These are phyloP conservation scores for Malus domestica DNA, from an alignment of 306 rosid species.

Conservation along the genomic window DNA sequence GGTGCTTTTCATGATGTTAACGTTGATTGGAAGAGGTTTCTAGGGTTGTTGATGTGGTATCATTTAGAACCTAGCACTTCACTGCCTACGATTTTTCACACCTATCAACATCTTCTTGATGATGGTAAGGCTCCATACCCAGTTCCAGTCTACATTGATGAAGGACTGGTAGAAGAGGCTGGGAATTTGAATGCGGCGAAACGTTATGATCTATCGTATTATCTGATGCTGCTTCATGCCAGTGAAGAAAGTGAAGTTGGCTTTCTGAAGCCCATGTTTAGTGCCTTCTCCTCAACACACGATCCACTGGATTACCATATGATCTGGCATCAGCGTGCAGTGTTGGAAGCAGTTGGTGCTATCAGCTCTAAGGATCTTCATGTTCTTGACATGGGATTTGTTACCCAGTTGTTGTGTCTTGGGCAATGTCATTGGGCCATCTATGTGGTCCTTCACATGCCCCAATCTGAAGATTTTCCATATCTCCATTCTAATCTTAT, in stretches of 20 bases:
- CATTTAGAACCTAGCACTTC: constrained; percentile 64
- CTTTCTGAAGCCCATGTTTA: constrained; percentile 69
- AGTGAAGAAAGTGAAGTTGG: constrained; percentile 46
- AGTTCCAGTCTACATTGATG: constrained; percentile 77
- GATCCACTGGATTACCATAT: constrained; percentile 97
- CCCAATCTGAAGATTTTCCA: constrained; percentile 67
- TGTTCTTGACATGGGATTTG: constrained; percentile 78
- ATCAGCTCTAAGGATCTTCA: constrained; percentile 78
- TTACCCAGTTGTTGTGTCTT: constrained; percentile 75
- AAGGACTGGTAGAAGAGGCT: constrained; percentile 48
- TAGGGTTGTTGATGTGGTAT: constrained; percentile 91
- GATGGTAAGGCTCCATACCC: constrained; percentile 81
- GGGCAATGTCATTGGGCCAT: constrained; percentile 97
- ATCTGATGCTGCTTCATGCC: constrained; percentile 96
- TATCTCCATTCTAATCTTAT: constrained; percentile 73
- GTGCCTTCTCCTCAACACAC: constrained; percentile 78
- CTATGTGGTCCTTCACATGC: constrained; percentile 90
- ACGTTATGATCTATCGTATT: constrained; percentile 74
- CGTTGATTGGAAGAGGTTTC: constrained; percentile 92
- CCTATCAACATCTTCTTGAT: constrained; percentile 66
- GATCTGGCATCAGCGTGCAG: constrained; percentile 92
- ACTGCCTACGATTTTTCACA: constrained; percentile 55
- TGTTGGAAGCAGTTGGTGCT: constrained; percentile 84
- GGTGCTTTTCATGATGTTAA: constrained; percentile 49
- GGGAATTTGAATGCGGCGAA: constrained; percentile 29